Evolutionary conservation across 192 early-diverging fungal species (phyloP).

Genomic region (Pilaira anomala): DNA sequence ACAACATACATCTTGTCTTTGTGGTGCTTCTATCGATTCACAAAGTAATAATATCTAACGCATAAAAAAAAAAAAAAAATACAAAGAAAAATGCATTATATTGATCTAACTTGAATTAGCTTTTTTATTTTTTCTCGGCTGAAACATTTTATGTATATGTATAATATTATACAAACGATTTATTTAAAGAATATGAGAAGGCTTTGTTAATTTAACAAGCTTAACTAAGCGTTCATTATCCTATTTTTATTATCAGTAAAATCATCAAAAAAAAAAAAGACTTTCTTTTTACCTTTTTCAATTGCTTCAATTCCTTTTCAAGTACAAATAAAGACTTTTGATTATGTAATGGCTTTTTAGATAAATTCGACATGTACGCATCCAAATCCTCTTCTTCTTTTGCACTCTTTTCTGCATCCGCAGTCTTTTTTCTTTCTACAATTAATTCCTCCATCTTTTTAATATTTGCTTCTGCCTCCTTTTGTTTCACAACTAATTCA

Average conservation of each 20-base stretch:
- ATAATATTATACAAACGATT: too few species aligned
- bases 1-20: too few species aligned
- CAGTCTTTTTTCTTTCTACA: slow-evolving; percentile 31
- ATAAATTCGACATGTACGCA: slow-evolving; percentile 58
- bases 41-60: too few species aligned
- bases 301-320: slow-evolving; percentile 36
- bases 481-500: slow-evolving; percentile 52
- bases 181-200: slow-evolving; percentile 32
- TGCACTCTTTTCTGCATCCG: slow-evolving; percentile 3
- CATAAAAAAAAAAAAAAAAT: too few species aligned
- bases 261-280: not conserved
- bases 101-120: too few species aligned
- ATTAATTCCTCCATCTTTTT: slow-evolving; percentile 34
- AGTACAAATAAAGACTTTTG: slow-evolving; percentile 40
- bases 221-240: slow-evolving; percentile 40
- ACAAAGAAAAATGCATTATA: too few species aligned
- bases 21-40: too few species aligned
- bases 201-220: slow-evolving; percentile 49
- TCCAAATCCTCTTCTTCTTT: slow-evolving; percentile 61
- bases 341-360: slow-evolving; percentile 35
- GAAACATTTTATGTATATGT: too few species aligned
- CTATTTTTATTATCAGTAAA: slow-evolving; percentile 11
- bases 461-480: slow-evolving; percentile 35
- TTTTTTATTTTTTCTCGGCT: too few species aligned
- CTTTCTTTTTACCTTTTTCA: slow-evolving; percentile 37